Evolutionary conservation across 1,139 yeast species (phyloP), one percentile per base, ranked within the genome.

Genomic region (Kodamaea plutei): DNA sequence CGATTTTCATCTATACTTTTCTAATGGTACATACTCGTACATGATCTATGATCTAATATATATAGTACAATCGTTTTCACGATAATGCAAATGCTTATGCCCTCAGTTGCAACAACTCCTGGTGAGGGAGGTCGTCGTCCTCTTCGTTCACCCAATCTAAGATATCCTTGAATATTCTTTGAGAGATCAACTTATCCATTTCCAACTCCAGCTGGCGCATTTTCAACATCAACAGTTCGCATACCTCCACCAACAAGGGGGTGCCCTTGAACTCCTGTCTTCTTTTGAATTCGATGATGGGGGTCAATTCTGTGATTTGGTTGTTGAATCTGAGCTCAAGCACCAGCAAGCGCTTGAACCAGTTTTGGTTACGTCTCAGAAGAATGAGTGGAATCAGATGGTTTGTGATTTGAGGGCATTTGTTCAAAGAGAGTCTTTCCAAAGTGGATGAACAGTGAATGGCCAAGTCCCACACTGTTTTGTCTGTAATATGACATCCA

Each of bases 401-500:
- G 52, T 88, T 76, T 12, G 88, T 75, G 25, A 89, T 55, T 26
- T 60, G 54, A 15, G 69, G 66, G 53, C 97, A 89, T 47, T 81
- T 79, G 56, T 89, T 89, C 27, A 89, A 55, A 8, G 95, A 83
- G 22, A 89, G 61, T 33, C 96, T 67, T 46, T 77, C 78, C 5
- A 89, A 50, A 4, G 60, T 48, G 2, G 52, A 50, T 20, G 84
- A 82, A 36, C 84, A 71, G 38, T 66, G 56, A 15, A 71, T 54
- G 0, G 91, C 91, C 26, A 88, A 59, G 47, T 84, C 91, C 94
- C 95, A 85, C 15, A 89, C 60, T 5, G 83, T 67, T 28, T 76
- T 69, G 58, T 89, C 96, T 12, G 84, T 75, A 16, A 89, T 69
- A 34, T 73, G 66, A 53, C 96, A 85, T 6, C 97, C 97, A 0